Conservation (phyloP, 768 basidiomycete species). For the Macrolepiota fuliginosa region DNA sequence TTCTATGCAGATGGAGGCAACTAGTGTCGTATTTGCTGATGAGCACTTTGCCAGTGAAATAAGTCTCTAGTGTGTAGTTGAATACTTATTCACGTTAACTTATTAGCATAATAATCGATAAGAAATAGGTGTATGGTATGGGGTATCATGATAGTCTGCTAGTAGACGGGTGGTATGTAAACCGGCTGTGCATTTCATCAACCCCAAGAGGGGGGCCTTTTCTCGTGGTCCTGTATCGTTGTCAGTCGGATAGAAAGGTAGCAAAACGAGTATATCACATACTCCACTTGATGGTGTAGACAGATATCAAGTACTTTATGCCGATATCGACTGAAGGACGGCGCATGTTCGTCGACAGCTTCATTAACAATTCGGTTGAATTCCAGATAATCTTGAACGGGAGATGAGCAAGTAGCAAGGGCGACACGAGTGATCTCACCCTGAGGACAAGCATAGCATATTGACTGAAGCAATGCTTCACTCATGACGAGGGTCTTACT, state of each 20-base stretch:
- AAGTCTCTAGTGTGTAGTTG: neutral
- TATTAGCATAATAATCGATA: neutral
- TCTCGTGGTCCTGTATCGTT: neutral
- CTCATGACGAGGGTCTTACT: neutral
- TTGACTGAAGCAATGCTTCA: neutral
- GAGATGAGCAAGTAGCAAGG: neutral
- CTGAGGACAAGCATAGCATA: slow-evolving; percentile 1
- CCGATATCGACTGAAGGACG: neutral
- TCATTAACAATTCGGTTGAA: slow-evolving; percentile 1
- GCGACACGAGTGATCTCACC: neutral
- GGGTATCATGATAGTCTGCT: neutral
- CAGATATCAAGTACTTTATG: neutral
- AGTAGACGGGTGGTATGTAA: neutral
- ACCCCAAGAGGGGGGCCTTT: neutral
- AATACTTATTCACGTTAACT: neutral
- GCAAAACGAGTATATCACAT: neutral
- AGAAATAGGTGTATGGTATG: neutral
- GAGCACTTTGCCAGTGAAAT: slow-evolving; percentile 21
- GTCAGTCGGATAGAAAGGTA: neutral
- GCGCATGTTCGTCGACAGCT: neutral
- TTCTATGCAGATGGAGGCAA: slow-evolving; percentile 26
- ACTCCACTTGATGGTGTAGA: slow-evolving; percentile 5
- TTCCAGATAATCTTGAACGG: slow-evolving; percentile 1
- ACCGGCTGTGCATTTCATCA: neutral
- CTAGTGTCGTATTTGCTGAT: slow-evolving; percentile 39